Percentiles rank a stretch among this genome's conserved stretches.
Conservation (phyloP, 495 filamentous ascomycete genomes). For the Glonium stellatum region DNA sequence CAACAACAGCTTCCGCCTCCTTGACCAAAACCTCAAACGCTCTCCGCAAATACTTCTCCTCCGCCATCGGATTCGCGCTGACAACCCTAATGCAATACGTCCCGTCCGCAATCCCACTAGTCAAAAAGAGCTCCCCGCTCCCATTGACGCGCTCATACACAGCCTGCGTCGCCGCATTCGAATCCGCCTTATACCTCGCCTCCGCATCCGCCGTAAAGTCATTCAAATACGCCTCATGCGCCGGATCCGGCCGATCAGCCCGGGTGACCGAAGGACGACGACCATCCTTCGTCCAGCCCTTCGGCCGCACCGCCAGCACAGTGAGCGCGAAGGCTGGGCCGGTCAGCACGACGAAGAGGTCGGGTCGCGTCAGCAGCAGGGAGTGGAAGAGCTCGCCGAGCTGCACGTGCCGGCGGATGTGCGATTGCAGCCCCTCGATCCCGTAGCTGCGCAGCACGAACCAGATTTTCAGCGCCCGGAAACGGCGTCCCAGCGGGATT, state of each 20-base stretch:
- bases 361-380: conserved; percentile 48
- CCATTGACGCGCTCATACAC: conserved; percentile 73
- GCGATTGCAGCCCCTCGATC: conserved; percentile 64
- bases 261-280: not conserved
- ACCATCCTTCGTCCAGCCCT: not conserved
- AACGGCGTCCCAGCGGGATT: conserved; percentile 89
- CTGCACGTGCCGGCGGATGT: conserved; percentile 59
- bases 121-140: conserved; percentile 75
- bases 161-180: conserved; percentile 64
- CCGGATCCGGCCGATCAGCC: conserved; percentile 22
- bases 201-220: conserved; percentile 28
- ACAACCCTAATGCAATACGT: conserved; percentile 77
- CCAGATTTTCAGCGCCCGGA: conserved; percentile 91
- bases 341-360: conserved; percentile 72
- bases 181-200: conserved; percentile 42
- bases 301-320: conserved; percentile 53
- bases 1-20: conserved; percentile 53
- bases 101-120: conserved; percentile 67
- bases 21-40: conserved; percentile 75
- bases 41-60: conserved; percentile 63
- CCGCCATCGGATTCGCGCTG: conserved; percentile 58
- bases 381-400: conserved; percentile 65
- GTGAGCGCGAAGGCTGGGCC: conserved; percentile 74
- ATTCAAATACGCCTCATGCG: conserved; percentile 29
- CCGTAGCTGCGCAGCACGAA: conserved; percentile 90